These are phyloP conservation scores for Quercus dentata DNA, from an alignment of 306 rosid species.

Conservation along the genomic window DNA sequence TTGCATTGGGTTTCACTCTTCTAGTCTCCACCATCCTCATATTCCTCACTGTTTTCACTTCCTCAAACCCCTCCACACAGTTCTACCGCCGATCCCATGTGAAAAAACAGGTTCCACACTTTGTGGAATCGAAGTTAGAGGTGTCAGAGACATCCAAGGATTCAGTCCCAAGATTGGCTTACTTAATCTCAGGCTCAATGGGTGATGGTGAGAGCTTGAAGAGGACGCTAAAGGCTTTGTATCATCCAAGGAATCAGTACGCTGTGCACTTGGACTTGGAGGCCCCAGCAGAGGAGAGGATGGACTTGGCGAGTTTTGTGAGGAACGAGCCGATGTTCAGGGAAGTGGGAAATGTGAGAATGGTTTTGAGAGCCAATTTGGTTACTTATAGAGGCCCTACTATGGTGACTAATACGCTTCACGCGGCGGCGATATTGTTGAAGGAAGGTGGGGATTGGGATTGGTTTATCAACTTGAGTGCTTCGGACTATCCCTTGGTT, in stretches of 20 bases:
- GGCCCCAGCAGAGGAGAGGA: conserved; percentile 55
- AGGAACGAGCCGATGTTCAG: conserved; percentile 46
- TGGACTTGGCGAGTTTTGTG: conserved; percentile 52
- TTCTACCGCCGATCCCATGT: conserved; percentile 16
- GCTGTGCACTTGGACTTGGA: conserved; percentile 71
- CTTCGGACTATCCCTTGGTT: conserved; percentile 75
- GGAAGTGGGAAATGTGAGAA: conserved; percentile 52
- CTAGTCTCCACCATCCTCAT: conserved; percentile 34
- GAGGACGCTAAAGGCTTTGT: conserved; percentile 63
- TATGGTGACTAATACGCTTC: conserved; percentile 74
- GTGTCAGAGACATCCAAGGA: conserved; percentile 22
- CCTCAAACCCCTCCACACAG: conserved; percentile 26
- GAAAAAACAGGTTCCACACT: conserved; percentile 27
- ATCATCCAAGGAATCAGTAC: conserved; percentile 71
- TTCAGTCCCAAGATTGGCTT: conserved; percentile 61
- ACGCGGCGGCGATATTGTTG: conserved; percentile 68
- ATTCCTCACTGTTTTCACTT: conserved; percentile 26
- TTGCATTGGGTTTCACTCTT: conserved; percentile 34
- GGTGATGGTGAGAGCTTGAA: conserved; percentile 68
- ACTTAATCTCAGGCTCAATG: conserved; percentile 73
- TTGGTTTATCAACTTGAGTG: conserved; percentile 75
- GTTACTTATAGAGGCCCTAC: conserved; percentile 74
- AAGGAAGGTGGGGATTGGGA: conserved; percentile 74
- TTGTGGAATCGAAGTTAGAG: conserved; percentile 55
- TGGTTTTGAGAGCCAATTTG: conserved; percentile 59